These are phyloP conservation scores for Cardamine chenopodiifolia DNA, from an alignment of 345 rosid genomes.

Conservation along the genomic window DNA sequence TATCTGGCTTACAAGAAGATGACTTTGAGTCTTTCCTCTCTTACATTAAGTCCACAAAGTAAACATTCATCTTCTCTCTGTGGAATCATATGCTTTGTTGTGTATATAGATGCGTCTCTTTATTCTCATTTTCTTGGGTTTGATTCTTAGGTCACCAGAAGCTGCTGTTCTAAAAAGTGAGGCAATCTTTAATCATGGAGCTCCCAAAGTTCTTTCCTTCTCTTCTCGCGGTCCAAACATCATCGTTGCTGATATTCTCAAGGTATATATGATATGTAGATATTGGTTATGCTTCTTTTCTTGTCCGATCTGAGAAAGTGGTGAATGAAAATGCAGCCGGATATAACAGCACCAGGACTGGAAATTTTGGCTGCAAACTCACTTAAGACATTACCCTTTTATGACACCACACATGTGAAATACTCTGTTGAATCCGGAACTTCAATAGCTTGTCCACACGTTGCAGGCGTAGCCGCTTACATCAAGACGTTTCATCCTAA, in stretches of 20 bases:
- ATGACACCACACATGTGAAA: conserved; percentile 25
- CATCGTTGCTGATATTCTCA: conserved; percentile 27
- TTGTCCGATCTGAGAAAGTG: neutral
- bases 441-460: conserved; percentile 61
- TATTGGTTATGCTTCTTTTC: neutral
- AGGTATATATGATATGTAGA: conserved; percentile 13
- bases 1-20: neutral
- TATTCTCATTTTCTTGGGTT: neutral
- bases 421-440: conserved; percentile 51
- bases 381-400: conserved; percentile 17
- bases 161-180: conserved; percentile 37
- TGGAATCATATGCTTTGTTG: neutral
- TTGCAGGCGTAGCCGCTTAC: conserved; percentile 48
- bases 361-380: conserved; percentile 49
- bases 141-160: conserved; percentile 12
- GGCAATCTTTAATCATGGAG: conserved; percentile 10
- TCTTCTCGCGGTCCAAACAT: conserved; percentile 44
- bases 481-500: conserved; percentile 47
- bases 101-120: neutral
- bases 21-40: conserved; percentile 14
- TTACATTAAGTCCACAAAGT: conserved; percentile 38
- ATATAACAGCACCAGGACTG: conserved; percentile 49
- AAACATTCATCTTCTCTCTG: neutral
- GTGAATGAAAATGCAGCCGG: conserved; percentile 43
- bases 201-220: conserved; percentile 40